Evolutionary conservation across 345 rosid species (phyloP), one percentile per base, ranked within the genome.

Genomic region (Schrenkiella parvula): DNA sequence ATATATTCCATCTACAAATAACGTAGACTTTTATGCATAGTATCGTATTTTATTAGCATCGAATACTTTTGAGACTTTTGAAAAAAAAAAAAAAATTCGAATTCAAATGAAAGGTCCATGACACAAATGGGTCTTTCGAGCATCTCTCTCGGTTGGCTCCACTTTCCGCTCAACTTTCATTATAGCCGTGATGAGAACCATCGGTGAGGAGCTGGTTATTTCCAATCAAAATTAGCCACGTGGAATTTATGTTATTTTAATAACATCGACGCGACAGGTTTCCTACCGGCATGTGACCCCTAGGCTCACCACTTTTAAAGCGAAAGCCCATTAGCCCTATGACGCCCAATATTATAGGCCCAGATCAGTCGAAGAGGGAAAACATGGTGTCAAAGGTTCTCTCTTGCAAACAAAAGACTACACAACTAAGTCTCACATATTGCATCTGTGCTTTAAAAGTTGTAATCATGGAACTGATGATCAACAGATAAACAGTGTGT

Each of bases 181-280:
- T 18, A 29, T 56, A 69, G 22, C 56, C 23, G 64, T 68, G 64
- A 54, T 68, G 72, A 42, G 31, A 54, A 68, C 42, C 53, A 68
- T 52, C 31, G n/a, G 65, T 14, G 73, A 21, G 23, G 17, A 32
- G 57, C 37, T 22, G 32, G 29, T n/a, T 28, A 41, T 2, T 18
- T 42, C 73, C 64, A 57, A 43, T 44, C 1, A 57, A 8, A 14
- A 0, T 1, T 1, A 4, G 25, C 7, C 73, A 68, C 73, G 64
- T 56, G 55, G 8, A 42, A 8, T 19, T 1, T 5, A 26, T 2
- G 2, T 6, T 11, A 11, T 44, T 44, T 64, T 25, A 1, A 47
- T 15, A 34, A 35, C 34, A 7, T 65, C 31, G n/a, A 66, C 23
- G 4, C 22, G 64, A 68, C 54, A 54, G n/a, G 2, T 41, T 54